Percentiles rank a stretch among this genome's conserved stretches.
phyloP scores from a whole-genome alignment of 2,329 filamentous ascomycete species.

The Aureobasidium namibiae region DNA sequence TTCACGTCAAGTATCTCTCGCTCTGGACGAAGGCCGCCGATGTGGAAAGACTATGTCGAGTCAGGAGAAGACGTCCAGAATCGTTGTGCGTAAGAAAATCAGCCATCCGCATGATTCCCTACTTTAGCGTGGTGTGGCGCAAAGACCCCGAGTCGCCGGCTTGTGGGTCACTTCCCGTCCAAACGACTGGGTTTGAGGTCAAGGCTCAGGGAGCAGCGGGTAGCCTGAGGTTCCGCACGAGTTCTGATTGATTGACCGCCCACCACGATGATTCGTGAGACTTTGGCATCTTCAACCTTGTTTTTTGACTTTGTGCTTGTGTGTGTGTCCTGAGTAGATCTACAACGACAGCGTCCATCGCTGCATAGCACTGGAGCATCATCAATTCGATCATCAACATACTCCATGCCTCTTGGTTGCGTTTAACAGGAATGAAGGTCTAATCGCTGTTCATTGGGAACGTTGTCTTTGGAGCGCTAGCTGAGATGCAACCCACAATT shows the following conservation, averaged over 20 bases:
- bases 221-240: neutral
- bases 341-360: neutral
- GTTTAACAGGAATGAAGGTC: too few species aligned
- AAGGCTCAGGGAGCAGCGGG: neutral
- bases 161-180: neutral
- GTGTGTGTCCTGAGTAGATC: neutral
- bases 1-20: neutral
- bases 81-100: neutral
- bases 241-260: neutral
- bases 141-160: neutral
- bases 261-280: neutral
- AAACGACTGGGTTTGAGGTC: constrained; percentile 2
- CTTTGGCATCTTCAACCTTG: neutral
- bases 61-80: neutral
- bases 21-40: neutral
- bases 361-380: neutral
- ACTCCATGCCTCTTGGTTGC: too few species aligned
- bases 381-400: neutral
- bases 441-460: neutral
- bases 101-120: neutral
- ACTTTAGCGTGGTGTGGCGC: neutral
- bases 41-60: neutral
- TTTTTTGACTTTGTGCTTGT: neutral
- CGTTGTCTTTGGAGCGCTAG: neutral
- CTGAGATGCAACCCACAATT: neutral